Evolutionary conservation across 768 basidiomycete genomes (phyloP).

Genomic region (Podaxis sp.): DNA sequence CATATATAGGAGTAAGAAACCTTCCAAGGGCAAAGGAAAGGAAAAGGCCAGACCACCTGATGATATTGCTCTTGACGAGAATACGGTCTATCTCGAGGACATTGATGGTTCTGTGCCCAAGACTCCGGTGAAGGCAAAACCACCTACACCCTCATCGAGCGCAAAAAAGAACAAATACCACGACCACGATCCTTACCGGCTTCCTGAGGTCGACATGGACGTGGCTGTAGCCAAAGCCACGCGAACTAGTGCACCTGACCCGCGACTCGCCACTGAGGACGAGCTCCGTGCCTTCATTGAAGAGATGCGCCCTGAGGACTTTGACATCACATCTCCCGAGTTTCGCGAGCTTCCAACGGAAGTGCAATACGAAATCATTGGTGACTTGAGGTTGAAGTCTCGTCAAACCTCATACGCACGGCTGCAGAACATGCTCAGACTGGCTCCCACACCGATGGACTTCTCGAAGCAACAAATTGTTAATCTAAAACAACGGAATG

Average conservation of each 20-base stretch:
- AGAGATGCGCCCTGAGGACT: slow-evolving; percentile 93
- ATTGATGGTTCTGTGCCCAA: slow-evolving; percentile 54
- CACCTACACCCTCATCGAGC: slow-evolving; percentile 41
- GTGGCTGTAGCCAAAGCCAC: slow-evolving; percentile 63
- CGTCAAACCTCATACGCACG: slow-evolving; percentile 92
- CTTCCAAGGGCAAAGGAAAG: slow-evolving; percentile 35
- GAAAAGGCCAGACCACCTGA: slow-evolving; percentile 32
- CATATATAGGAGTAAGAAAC: slow-evolving; percentile 15
- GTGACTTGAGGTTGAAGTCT: slow-evolving; percentile 91
- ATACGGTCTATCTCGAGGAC: slow-evolving; percentile 89
- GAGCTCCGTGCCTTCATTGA: slow-evolving; percentile 93
- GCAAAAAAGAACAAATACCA: slow-evolving; percentile 63
- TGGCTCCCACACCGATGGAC: slow-evolving; percentile 81
- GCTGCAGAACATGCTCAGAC: slow-evolving; percentile 85
- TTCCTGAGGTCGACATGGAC: slow-evolving; percentile 81
- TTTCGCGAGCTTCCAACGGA: slow-evolving; percentile 94
- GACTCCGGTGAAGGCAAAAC: slow-evolving; percentile 46
- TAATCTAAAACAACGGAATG: slow-evolving; percentile 84
- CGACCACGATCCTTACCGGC: slow-evolving; percentile 89
- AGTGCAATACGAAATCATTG: slow-evolving; percentile 97
- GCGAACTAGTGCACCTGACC: slow-evolving; percentile 68
- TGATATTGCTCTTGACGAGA: slow-evolving; percentile 60
- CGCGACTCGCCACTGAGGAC: slow-evolving; percentile 93
- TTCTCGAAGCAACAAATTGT: slow-evolving; percentile 97
- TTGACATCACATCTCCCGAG: slow-evolving; percentile 86